Conservation (phyloP, 129 eudicot genomes). For the Helianthus tuberosus region DNA sequence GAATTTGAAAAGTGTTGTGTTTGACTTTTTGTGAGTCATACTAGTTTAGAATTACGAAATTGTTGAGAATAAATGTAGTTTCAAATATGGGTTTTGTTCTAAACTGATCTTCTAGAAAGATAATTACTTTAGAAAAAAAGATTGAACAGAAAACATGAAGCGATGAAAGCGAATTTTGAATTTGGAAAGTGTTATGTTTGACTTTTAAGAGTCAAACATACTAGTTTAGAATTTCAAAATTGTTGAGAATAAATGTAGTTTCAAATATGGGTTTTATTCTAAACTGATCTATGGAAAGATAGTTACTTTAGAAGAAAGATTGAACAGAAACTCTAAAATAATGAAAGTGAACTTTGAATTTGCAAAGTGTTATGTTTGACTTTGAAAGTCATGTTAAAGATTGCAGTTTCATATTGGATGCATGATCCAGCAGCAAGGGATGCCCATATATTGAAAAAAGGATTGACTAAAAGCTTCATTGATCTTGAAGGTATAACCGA, state of each 20-base stretch:
- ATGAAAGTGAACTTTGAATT: conserved; percentile 21
- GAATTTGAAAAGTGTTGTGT: background rate
- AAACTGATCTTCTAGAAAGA: background rate
- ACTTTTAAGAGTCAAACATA: conserved; percentile 9
- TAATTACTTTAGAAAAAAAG: background rate
- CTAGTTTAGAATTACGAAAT: background rate
- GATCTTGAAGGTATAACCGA: conserved; percentile 51
- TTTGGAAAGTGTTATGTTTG: conserved; percentile 13
- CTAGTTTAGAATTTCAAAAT: background rate
- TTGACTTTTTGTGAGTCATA: conserved; percentile 13
- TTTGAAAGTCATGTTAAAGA: conserved; percentile 26
- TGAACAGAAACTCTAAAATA: background rate
- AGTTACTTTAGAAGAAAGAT: background rate
- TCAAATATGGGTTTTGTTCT: background rate
- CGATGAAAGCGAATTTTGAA: conserved; percentile 10
- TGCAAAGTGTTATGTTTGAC: conserved; percentile 22
- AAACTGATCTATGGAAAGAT: background rate
- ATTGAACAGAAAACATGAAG: background rate
- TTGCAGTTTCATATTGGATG: conserved; percentile 66
- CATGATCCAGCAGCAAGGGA: conserved; percentile 67
- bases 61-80: background rate
- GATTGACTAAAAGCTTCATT: conserved; percentile 28
- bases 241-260: background rate
- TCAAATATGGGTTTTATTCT: background rate
- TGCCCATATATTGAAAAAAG: conserved; percentile 43